These are phyloP conservation scores for Phytophthora megakarya DNA, from an alignment of 352 stramenopile genomes.

Conservation along the genomic window DNA sequence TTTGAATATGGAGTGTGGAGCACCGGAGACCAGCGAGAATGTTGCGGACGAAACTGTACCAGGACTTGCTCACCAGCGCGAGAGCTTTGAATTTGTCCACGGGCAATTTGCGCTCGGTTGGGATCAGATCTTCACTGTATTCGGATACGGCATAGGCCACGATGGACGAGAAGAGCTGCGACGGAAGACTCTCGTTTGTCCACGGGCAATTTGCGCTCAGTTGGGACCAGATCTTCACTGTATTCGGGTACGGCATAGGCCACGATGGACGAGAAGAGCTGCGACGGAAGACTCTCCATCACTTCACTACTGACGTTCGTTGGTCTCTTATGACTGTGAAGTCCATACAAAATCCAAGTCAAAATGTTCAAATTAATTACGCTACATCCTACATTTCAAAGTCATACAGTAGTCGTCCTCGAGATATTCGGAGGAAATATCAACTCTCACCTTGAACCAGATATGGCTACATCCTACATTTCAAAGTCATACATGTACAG, in stretches of 20 bases:
- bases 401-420: constrained; percentile 14
- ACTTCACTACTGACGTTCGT: too few relatives aligned
- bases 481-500: constrained; percentile 14
- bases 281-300: constrained; percentile 29
- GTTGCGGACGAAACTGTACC: constrained; percentile 26
- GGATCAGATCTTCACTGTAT: constrained; percentile 22
- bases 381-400: constrained; percentile 25
- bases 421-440: constrained; percentile 14
- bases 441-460: constrained; percentile 10
- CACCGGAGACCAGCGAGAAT: constrained; percentile 20
- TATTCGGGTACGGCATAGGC: constrained; percentile 34
- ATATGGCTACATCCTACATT: constrained; percentile 23
- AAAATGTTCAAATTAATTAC: too few relatives aligned
- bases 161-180: constrained; percentile 32
- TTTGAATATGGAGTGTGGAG: constrained; percentile 23
- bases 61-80: constrained; percentile 36
- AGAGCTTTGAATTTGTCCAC: constrained; percentile 18
- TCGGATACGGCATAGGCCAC: constrained; percentile 37
- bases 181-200: constrained; percentile 23
- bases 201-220: background rate
- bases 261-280: constrained; percentile 36
- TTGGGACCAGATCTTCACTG: constrained; percentile 16
- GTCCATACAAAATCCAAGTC: background rate
- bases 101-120: background rate
- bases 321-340: background rate